Conservation (phyloP, 2,329 filamentous ascomycete genomes). For the Cladosporium sp. region DNA sequence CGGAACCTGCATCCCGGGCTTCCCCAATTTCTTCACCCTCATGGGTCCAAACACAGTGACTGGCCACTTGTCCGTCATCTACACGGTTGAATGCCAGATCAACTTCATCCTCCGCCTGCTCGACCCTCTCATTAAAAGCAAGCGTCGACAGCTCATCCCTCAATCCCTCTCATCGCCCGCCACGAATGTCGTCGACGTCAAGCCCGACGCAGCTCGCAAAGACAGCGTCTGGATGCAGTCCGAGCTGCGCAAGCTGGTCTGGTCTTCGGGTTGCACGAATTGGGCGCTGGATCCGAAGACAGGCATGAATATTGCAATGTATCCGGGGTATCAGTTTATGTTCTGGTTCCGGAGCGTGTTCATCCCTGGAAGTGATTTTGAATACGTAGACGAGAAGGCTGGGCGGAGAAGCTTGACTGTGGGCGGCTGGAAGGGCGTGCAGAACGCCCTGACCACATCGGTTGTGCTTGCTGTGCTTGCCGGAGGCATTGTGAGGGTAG, state of each 20-base stretch:
- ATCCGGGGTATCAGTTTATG: conserved; percentile 49
- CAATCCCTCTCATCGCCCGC: conserved; percentile 21
- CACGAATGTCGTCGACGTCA: conserved; percentile 27
- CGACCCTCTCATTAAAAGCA: conserved; percentile 36
- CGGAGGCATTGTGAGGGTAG: not conserved
- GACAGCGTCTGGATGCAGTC: conserved; percentile 40
- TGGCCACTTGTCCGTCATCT: conserved; percentile 25
- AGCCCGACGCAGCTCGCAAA: conserved; percentile 20
- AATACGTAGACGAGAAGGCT: conserved; percentile 17
- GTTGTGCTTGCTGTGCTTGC: not conserved
- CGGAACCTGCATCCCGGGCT: conserved; percentile 26
- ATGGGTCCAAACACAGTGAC: conserved; percentile 23
- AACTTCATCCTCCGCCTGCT: conserved; percentile 28
- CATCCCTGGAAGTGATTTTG: conserved; percentile 26
- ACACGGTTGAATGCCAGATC: conserved; percentile 22
- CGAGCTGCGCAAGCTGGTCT: conserved; percentile 44
- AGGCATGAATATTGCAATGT: conserved; percentile 49
- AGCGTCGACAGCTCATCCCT: conserved; percentile 25
- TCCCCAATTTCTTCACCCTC: conserved; percentile 33
- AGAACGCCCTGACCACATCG: not conserved
- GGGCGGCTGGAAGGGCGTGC: conserved; percentile 21
- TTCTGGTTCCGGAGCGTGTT: conserved; percentile 49
- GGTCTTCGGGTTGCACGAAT: conserved; percentile 48
- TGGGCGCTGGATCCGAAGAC: conserved; percentile 49
- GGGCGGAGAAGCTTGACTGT: conserved; percentile 17